Base-by-base conservation (phyloP, 2,329 filamentous ascomycete species). In the Clonostachys chloroleuca region DNA sequence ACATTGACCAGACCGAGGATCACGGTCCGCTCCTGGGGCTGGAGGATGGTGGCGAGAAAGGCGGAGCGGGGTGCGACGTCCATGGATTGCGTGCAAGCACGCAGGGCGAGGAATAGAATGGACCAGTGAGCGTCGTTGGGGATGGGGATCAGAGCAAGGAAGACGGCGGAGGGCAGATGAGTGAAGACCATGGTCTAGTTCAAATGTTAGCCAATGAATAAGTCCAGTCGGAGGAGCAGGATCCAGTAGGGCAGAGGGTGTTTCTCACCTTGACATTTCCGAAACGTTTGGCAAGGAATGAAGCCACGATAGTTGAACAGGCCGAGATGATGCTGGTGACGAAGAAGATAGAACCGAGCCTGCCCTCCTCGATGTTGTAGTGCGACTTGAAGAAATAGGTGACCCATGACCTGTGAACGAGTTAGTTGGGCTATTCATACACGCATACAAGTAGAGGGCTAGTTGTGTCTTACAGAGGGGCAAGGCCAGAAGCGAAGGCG, bases 1-100 rank as follows among this genome's bases (percentile, higher is more conserved):
- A 86, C 80, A 51, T 88, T 89, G 5, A 87, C 72, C 0, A 83
- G 68, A 0, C 86, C 87, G 78, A 90, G 84, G 13, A 88, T 78
- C 0, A 84, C 83, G 0, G 86, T 90, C 2, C 87, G 75, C 61
- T 90, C 86, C 3, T 73, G 68, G 0, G 84, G 75, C 12, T 78
- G 74, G 4, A 90, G 73, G 0, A 83, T 77, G 2, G 83, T 79
- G 0, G 86, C 80, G 3, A 90, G 63, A 59, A 90, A 89, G 0
- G 86, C 86, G 4, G 80, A 76, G 9, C 86, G 77, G 0, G 87
- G 87, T 1, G 83, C 86, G 18, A 80, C 75, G 54, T 90, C 86
- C 86, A 90, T 90, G 43, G 73, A 81, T 47, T 81, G 76, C 0
- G 78, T 77, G 50, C 78, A 81, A 1, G 84, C 73, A 7, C 86